These are phyloP conservation scores for Sinapis alba DNA, from an alignment of 441 rosid genomes.

Conservation along the genomic window DNA sequence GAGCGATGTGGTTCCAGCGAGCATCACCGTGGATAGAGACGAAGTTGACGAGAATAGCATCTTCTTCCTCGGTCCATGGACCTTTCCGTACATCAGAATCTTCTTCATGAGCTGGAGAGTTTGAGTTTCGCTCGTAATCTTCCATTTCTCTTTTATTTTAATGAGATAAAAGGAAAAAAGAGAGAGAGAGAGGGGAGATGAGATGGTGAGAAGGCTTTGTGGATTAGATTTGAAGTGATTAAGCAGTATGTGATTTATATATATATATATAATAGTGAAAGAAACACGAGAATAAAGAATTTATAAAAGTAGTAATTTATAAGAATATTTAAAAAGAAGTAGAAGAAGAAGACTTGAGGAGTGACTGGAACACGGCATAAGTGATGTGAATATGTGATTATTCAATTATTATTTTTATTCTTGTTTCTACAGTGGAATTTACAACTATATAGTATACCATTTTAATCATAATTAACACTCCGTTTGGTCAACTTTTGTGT, in stretches of 20 bases:
- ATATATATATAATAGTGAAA: slow-evolving; percentile 34
- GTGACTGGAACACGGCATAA: slow-evolving; percentile 46
- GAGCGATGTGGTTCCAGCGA: slow-evolving; percentile 83
- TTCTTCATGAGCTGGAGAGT: slow-evolving; percentile 44
- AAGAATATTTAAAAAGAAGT: too few species aligned
- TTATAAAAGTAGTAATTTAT: too few species aligned
- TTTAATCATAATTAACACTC: slow-evolving; percentile 16
- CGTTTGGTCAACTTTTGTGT: slow-evolving; percentile 29
- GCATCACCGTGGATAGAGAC: slow-evolving; percentile 81
- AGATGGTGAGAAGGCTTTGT: slow-evolving; percentile 28
- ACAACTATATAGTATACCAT: slow-evolving; percentile 22
- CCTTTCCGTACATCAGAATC: slow-evolving; percentile 69
- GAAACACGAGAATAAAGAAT: slow-evolving; percentile 29
- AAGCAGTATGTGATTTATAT: slow-evolving; percentile 25
- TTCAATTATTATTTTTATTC: slow-evolving; percentile 18
- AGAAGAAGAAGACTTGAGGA: slow-evolving; percentile 14
- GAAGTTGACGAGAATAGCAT: slow-evolving; percentile 57
- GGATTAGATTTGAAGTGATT: slow-evolving; percentile 38
- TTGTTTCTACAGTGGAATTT: slow-evolving; percentile 38
- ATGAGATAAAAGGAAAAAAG: not conserved
- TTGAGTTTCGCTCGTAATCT: slow-evolving; percentile 37
- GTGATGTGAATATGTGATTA: slow-evolving; percentile 23
- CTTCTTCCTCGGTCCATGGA: slow-evolving; percentile 92
- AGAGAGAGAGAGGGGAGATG: slow-evolving; percentile 4
- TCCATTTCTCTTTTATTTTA: slow-evolving; percentile 44